Base-by-base conservation (phyloP, 2,329 filamentous ascomycete genomes). In the Corynespora cassiicola region DNA sequence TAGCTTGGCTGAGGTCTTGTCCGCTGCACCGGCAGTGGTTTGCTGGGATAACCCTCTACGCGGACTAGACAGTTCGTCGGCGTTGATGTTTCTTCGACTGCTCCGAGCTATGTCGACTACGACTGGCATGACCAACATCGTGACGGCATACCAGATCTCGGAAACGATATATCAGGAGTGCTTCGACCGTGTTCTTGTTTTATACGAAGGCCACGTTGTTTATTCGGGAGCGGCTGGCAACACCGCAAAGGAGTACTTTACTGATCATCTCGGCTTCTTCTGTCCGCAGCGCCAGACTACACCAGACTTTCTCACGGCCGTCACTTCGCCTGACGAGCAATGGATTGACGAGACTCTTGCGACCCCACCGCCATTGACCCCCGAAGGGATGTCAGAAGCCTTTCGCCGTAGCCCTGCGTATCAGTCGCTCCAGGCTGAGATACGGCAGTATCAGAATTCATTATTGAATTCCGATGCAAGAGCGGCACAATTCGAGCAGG, bases 201-300 rank as follows among this genome's bases (percentile, higher is more conserved):
- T 90, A 0, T 88, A 90, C 56, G 84, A 89, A 55, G 87, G 87
- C 1, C 76, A 82, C 0, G 78, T 89, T 56, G 89, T 90, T 44
- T 90, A 81, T 70, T 89, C 83, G 48, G 87, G 87, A 0, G 76
- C 78, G 0, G 77, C 80, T 0, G n/a, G n/a, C n/a, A 56, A 50
- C 4, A 60, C 71, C 2, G 86, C 86, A 1, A 82, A 77, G 53
- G 61, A 64, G 0, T 89, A 81, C 64, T 88, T 89, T 42, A n/a
- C n/a, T n/a, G 78, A 81, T 52, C 66, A 75, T 10, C 79, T 85
- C 64, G 86, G 86, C 16, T 89, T 79, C 74, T 56, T 75, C 15
- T 87, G 84, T 50, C 82, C 83, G 0, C 60, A 73, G 2, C 75
- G 85, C 2, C 82, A 87, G 54, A 88, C 84, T 0, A 83, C 82